Evolutionary conservation across 1,139 yeast species (phyloP).

Genomic region (Diutina scorzettiae): DNA sequence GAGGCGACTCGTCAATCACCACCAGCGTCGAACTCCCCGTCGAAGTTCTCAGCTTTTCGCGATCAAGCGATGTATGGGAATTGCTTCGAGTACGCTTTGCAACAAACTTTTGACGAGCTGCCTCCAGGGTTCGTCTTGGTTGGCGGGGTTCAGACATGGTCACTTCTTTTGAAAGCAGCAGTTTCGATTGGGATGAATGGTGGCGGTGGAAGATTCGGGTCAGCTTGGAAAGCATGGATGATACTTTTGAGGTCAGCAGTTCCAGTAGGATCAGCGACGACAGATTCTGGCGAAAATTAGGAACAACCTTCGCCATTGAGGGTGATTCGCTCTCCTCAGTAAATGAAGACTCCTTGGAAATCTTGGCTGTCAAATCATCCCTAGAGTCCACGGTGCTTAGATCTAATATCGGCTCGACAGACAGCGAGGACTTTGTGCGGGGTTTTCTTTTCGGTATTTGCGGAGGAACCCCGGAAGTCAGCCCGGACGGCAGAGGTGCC

Average conservation of each 20-base stretch:
- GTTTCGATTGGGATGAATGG: not conserved
- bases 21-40: not conserved
- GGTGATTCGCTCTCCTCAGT: not conserved
- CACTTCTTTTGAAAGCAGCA: not conserved
- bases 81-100: not conserved
- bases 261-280: not conserved
- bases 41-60: not conserved
- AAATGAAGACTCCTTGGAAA: not conserved
- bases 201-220: constrained; percentile 4
- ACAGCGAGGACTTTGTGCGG: not conserved
- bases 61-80: not conserved
- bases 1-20: not conserved
- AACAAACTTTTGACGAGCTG: not conserved
- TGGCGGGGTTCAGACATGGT: not conserved
- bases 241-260: not conserved
- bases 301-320: not conserved
- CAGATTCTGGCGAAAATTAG: not conserved
- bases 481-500: not conserved
- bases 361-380: not conserved
- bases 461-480: not conserved
- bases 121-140: not conserved
- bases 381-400: not conserved
- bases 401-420: not conserved
- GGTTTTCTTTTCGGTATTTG: too few relatives aligned
- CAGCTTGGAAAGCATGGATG: constrained; percentile 1